Conservation (phyloP, 1,284 basidiomycete species). For the Microbotryum intermedium region DNA sequence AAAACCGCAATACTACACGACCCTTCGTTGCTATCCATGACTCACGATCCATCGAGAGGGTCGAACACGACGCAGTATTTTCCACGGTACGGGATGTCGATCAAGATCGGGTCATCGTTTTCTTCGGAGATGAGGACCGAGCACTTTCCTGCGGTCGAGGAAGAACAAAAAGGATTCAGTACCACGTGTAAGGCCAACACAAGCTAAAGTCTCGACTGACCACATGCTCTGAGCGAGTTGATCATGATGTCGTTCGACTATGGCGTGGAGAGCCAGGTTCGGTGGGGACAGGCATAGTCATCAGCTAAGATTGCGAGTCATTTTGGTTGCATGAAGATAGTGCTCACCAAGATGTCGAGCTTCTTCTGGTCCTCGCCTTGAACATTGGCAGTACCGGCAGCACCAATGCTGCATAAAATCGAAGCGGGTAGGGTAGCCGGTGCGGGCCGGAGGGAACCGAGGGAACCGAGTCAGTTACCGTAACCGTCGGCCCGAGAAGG, state of each 20-base stretch:
- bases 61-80: constrained; percentile 93
- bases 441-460: no score
- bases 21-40: not conserved
- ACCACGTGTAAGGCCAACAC: not conserved
- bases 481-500: no score
- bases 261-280: no score
- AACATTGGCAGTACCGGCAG: constrained; percentile 91
- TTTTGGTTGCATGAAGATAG: not conserved
- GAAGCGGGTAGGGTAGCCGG: not conserved
- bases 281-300: no score
- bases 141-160: constrained; percentile 81
- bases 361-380: constrained; percentile 99
- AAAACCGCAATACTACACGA: not conserved
- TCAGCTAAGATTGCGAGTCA: not conserved
- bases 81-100: constrained; percentile 46
- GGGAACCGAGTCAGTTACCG: no score
- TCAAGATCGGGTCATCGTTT: constrained; percentile 38
- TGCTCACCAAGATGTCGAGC: constrained; percentile 59
- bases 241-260: constrained; percentile 97
- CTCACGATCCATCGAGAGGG: constrained; percentile 70
- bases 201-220: not conserved
- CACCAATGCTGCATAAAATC: constrained; percentile 59
- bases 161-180: constrained; percentile 46
- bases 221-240: constrained; percentile 46
- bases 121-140: constrained; percentile 89